These are phyloP conservation scores for Aureobasidium uvarum DNA, from an alignment of 2,329 filamentous ascomycete species.

Conservation along the genomic window DNA sequence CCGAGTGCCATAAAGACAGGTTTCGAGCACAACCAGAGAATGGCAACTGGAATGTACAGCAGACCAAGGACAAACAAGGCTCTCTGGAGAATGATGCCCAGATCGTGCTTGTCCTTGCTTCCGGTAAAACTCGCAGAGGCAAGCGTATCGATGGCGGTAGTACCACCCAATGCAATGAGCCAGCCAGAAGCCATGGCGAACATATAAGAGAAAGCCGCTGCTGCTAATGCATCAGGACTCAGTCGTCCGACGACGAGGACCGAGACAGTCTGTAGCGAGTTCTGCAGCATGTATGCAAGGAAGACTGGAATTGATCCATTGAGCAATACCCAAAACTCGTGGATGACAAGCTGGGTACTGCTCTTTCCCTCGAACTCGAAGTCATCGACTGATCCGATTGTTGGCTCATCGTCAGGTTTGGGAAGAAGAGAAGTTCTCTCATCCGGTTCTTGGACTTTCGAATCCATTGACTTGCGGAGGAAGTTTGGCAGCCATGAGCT, in stretches of 20 bases:
- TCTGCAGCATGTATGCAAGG: constrained; percentile 80
- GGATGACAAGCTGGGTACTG: constrained; percentile 43
- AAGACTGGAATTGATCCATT: constrained; percentile 74
- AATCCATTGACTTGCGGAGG: constrained; percentile 26
- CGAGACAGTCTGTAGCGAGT: constrained; percentile 77
- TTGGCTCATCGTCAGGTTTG: constrained; percentile 38
- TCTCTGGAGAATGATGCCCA: constrained; percentile 76
- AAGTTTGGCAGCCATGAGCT: constrained; percentile 35
- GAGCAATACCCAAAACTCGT: constrained; percentile 66
- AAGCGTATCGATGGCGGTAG: constrained; percentile 80
- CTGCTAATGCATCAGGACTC: constrained; percentile 75
- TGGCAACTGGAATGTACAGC: constrained; percentile 70
- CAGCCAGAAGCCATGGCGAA: constrained; percentile 87
- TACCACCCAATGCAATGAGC: constrained; percentile 82
- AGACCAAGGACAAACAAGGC: constrained; percentile 68
- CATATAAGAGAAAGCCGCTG: constrained; percentile 87
- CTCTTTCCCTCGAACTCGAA: constrained; percentile 40
- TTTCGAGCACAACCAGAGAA: constrained; percentile 73
- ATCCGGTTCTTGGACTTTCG: constrained; percentile 33
- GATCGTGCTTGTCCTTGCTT: constrained; percentile 71
- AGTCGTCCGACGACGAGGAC: constrained; percentile 78
- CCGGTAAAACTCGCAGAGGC: constrained; percentile 81
- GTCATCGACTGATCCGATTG: constrained; percentile 40
- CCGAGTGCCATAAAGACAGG: constrained; percentile 71
- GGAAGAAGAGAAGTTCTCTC: constrained; percentile 48